Evolutionary conservation across 2,329 filamentous ascomycete genomes (phyloP).

Genomic region (Ascomycota sp.): DNA sequence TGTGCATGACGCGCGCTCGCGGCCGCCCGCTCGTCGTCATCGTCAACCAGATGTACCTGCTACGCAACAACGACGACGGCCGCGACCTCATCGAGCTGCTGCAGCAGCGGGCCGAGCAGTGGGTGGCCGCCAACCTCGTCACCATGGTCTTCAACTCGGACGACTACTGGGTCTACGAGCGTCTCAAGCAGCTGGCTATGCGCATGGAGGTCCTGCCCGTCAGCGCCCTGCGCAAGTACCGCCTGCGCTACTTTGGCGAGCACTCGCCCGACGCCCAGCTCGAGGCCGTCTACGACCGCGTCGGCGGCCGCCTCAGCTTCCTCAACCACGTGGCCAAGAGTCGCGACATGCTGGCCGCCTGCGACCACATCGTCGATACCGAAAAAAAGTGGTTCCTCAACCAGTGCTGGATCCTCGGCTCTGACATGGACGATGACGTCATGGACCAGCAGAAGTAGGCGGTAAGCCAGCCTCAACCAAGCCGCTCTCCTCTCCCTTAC

Average conservation of each 20-base stretch:
- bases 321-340: slow-evolving; percentile 81
- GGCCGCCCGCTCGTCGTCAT: slow-evolving; percentile 69
- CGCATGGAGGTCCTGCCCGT: slow-evolving; percentile 88
- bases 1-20: slow-evolving; percentile 41
- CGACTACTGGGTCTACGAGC: slow-evolving; percentile 97
- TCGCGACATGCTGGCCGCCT: slow-evolving; percentile 57
- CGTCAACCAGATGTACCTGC: slow-evolving; percentile 80
- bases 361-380: slow-evolving; percentile 47
- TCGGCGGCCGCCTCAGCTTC: slow-evolving; percentile 77
- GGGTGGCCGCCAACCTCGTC: slow-evolving; percentile 79
- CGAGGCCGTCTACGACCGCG: slow-evolving; percentile 62
- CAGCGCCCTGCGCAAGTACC: slow-evolving; percentile 56
- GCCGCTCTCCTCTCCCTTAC: slow-evolving; percentile 50
- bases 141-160: slow-evolving; percentile 91
- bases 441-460: slow-evolving; percentile 97
- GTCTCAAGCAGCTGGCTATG: slow-evolving; percentile 77
- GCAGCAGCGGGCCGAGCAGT: slow-evolving; percentile 88
- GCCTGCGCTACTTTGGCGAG: slow-evolving; percentile 57
- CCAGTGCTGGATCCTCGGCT: slow-evolving; percentile 54
- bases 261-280: slow-evolving; percentile 32
- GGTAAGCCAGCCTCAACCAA: slow-evolving; percentile 33
- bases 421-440: slow-evolving; percentile 81
- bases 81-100: slow-evolving; percentile 82
- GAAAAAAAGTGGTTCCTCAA: slow-evolving; percentile 64
- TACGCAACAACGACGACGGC: slow-evolving; percentile 84